Conservation (phyloP, 148 eudicot genomes). For the Fagopyrum tataricum region DNA sequence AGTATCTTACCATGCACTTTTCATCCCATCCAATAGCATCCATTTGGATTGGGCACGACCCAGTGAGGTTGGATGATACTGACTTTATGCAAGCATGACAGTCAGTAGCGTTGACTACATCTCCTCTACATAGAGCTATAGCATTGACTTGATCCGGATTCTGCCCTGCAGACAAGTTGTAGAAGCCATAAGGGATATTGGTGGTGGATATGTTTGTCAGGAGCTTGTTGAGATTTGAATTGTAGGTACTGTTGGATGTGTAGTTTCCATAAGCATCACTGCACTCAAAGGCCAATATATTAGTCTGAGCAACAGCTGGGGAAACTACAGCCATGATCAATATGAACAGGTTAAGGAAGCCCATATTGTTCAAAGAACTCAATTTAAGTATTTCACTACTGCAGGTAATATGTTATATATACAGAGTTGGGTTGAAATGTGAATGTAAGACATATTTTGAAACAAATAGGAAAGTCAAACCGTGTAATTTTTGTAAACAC, state of each 20-base stretch:
- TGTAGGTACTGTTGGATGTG: slow-evolving; percentile 26
- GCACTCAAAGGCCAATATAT: neutral
- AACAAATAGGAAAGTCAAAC: neutral
- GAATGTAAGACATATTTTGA: too few relatives aligned
- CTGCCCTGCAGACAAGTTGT: slow-evolving; percentile 28
- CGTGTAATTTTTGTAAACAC: neutral
- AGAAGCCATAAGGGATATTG: slow-evolving; percentile 32
- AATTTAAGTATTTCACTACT: neutral
- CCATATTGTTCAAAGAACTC: neutral
- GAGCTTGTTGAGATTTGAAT: slow-evolving; percentile 17
- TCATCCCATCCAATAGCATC: slow-evolving; percentile 19
- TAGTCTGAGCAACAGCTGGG: slow-evolving; percentile 13
- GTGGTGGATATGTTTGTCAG: slow-evolving; percentile 18
- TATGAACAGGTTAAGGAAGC: neutral
- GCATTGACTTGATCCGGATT: slow-evolving; percentile 18
- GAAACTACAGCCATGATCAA: neutral
- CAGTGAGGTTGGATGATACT: neutral
- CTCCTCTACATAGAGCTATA: slow-evolving; percentile 25
- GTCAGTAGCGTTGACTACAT: neutral
- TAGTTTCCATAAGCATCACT: slow-evolving; percentile 4
- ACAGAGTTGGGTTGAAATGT: too few relatives aligned
- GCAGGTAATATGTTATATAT: neutral
- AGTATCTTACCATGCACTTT: slow-evolving; percentile 15
- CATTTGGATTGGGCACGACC: slow-evolving; percentile 16
- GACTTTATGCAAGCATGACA: slow-evolving; percentile 18